Conservation (phyloP, 176 grass and related monocot genomes). For the Triticum urartu region DNA sequence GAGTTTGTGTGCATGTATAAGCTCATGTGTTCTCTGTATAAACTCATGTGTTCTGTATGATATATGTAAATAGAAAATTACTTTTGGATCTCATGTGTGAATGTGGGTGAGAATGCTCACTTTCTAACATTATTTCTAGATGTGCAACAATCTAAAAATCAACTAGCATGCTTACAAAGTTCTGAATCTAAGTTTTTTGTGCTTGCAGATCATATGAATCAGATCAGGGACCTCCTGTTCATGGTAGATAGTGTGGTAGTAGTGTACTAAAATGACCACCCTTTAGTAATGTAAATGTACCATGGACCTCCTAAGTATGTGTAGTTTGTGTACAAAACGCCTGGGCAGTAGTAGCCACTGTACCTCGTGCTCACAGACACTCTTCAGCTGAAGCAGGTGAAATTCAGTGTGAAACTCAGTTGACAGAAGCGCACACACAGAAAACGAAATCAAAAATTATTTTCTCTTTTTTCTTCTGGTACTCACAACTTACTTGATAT, state of each 20-base stretch:
- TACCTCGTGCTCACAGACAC: neutral
- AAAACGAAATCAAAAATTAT: no score
- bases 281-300: no score
- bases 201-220: neutral
- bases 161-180: conserved; percentile 59
- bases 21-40: no score
- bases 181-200: conserved; percentile 32
- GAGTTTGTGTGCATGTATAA: no score
- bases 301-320: neutral
- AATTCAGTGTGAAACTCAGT: no score
- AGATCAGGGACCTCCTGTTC: no score
- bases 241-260: no score
- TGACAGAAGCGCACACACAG: no score
- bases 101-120: conserved; percentile 24
- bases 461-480: no score
- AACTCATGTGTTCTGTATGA: neutral
- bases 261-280: no score
- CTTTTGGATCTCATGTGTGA: neutral
- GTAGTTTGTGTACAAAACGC: neutral
- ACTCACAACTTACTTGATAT: neutral
- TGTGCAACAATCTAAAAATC: conserved; percentile 29
- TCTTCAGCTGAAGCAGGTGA: no score
- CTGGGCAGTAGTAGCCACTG: neutral
- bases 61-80: neutral
- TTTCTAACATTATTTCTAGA: conserved; percentile 25